Percentiles rank a stretch among this genome's conserved stretches.
These are phyloP conservation scores for Acorus gramineus DNA, from an alignment of 106 monocot species.

Conservation along the genomic window DNA sequence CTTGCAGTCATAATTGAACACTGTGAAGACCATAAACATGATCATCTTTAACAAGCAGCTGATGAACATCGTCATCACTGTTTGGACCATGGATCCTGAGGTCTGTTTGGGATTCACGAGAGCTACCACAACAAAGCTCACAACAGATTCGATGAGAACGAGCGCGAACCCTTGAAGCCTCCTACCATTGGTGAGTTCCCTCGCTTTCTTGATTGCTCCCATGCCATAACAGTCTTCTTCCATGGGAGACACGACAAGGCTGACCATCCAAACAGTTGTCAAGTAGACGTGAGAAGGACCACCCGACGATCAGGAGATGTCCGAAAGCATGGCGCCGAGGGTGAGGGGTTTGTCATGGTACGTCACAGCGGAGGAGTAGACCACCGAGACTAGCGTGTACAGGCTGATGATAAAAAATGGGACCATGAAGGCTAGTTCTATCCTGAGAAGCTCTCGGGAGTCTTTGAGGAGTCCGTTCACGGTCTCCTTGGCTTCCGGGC, in stretches of 20 bases:
- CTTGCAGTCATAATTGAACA: conserved; percentile 15
- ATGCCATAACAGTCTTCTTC: conserved; percentile 18
- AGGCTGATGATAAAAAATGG: too few relatives aligned
- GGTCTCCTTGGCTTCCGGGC: too few relatives aligned
- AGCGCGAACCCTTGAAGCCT: conserved; percentile 10
- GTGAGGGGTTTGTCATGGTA: conserved; percentile 5
- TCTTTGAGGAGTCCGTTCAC: too few relatives aligned
- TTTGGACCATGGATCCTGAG: too few relatives aligned
- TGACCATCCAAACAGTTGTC: conserved; percentile 15
- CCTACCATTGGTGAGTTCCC: conserved; percentile 11
- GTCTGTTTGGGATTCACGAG: not conserved
- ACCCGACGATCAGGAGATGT: not conserved
- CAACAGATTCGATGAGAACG: not conserved
- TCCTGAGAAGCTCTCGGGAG: too few relatives aligned
- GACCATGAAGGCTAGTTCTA: too few relatives aligned
- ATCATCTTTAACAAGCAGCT: conserved; percentile 9
- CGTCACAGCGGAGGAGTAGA: conserved; percentile 5
- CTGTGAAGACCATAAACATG: conserved; percentile 3
- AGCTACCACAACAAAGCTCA: conserved; percentile 1
- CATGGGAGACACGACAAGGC: conserved; percentile 16
- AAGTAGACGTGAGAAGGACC: conserved; percentile 5
- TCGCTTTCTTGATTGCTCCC: conserved; percentile 11
- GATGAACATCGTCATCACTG: conserved; percentile 3
- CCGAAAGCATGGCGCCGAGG: not conserved
- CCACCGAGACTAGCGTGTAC: too few relatives aligned